phyloP scores from a whole-genome alignment of 2,329 filamentous ascomycete species.

The Hymenoscyphus occultus region DNA sequence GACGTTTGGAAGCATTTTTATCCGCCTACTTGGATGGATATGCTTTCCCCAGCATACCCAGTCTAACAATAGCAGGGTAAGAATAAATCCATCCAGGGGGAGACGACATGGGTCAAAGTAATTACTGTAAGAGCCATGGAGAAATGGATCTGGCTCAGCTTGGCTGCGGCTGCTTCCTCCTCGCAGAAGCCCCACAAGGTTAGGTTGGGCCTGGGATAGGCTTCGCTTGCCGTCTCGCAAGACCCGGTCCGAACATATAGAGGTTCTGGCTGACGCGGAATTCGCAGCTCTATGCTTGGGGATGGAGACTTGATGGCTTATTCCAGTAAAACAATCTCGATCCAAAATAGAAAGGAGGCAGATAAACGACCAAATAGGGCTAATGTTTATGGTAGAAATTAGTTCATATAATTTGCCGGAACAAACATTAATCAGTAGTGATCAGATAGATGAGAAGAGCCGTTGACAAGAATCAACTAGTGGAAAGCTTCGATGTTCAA shows the following conservation, averaged over 20 bases:
- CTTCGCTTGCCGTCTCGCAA: background rate
- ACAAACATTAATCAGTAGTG: no score
- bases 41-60: background rate
- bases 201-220: background rate
- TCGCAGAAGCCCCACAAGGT: background rate
- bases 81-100: background rate
- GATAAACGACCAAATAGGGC: background rate
- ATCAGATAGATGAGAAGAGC: no score
- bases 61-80: background rate
- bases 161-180: background rate
- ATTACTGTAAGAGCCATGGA: background rate
- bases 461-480: no score
- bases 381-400: no score
- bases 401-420: no score
- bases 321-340: background rate
- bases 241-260: background rate
- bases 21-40: background rate
- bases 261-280: background rate
- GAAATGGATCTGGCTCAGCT: background rate
- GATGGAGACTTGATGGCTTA: background rate
- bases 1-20: background rate
- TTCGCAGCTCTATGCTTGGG: background rate
- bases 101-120: background rate
- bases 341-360: background rate
- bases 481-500: no score